These are phyloP conservation scores for Gleditsia sinensis DNA, from an alignment of 306 rosid species.

Conservation along the genomic window DNA sequence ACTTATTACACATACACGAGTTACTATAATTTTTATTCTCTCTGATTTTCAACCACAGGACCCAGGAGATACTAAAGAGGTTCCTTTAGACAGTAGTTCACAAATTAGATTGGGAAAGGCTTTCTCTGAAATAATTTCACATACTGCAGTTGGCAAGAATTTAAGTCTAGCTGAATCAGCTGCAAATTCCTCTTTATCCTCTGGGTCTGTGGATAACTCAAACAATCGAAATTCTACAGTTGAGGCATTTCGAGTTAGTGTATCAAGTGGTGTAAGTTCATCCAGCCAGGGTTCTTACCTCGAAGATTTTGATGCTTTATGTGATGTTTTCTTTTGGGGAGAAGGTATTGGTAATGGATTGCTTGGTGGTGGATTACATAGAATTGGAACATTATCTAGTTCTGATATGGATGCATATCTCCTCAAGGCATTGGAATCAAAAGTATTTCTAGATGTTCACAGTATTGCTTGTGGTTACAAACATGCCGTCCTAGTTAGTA, in stretches of 20 bases:
- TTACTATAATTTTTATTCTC: constrained; percentile 21
- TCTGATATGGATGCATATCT: constrained; percentile 70
- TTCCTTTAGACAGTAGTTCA: constrained; percentile 46
- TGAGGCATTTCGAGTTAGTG: constrained; percentile 74
- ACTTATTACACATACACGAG: constrained; percentile 24
- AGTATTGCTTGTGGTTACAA: constrained; percentile 79
- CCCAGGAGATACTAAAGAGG: constrained; percentile 58
- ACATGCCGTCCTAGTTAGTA: constrained; percentile 81
- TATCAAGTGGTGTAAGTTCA: constrained; percentile 88
- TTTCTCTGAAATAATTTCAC: constrained; percentile 70
- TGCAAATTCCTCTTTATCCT: constrained; percentile 50
- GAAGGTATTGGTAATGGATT: constrained; percentile 73
- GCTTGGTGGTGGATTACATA: constrained; percentile 68
- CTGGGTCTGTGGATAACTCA: constrained; percentile 61
- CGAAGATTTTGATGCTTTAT: constrained; percentile 73
- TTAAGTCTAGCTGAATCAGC: constrained; percentile 53
- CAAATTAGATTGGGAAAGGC: constrained; percentile 72
- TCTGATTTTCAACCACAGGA: constrained; percentile 54
- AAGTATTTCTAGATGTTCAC: constrained; percentile 79
- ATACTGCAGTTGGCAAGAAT: constrained; percentile 56
- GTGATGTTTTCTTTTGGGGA: constrained; percentile 92
- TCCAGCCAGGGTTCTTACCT: constrained; percentile 86
- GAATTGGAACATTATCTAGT: constrained; percentile 56
- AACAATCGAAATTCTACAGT: constrained; percentile 71
- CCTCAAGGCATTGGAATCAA: constrained; percentile 86